Conservation (phyloP, 208 protist species). For the Herpetomonas tarakana region DNA sequence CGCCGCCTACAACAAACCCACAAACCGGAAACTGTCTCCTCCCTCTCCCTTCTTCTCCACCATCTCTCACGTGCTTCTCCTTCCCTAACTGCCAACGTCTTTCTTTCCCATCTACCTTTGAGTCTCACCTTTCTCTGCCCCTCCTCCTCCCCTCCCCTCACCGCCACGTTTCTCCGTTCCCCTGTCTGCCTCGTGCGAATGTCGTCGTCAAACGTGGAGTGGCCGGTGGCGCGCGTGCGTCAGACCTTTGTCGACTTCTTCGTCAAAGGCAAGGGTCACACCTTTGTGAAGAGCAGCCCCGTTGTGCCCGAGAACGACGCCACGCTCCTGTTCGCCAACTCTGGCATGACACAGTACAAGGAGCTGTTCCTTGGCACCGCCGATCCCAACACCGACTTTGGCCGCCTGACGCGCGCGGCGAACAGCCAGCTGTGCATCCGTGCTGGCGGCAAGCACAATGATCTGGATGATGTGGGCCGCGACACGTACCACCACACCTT, state of each 20-base stretch:
- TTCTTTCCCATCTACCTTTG: neutral
- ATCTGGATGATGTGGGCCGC: constrained; percentile 99
- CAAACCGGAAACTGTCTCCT: no score
- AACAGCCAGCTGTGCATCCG: constrained; percentile 99
- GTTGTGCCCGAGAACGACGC: constrained; percentile 97
- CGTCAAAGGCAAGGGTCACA: constrained; percentile 83
- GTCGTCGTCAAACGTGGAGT: constrained; percentile 34
- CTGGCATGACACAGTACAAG: constrained; percentile 99
- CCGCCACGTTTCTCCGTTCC: constrained; percentile 11
- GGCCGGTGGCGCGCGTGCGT: constrained; percentile 87
- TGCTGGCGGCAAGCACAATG: constrained; percentile 99
- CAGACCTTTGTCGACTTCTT: constrained; percentile 96
- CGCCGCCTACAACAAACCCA: no score
- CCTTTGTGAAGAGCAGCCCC: constrained; percentile 87
- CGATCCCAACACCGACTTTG: constrained; percentile 92
- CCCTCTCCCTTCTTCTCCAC: no score
- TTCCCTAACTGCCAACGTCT: neutral
- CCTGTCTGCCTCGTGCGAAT: constrained; percentile 11
- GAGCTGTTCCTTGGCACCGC: constrained; percentile 96
- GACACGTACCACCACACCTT: constrained; percentile 99
- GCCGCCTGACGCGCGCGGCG: constrained; percentile 91
- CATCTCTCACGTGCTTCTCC: no score
- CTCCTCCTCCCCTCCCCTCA: no score
- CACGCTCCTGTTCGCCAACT: constrained; percentile 99
- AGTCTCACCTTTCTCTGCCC: no score